A percentile compares a stretch with the other conserved stretches of the same genome.
phyloP scores from a whole-genome alignment of 2,329 filamentous ascomycete species.

The Orbilia oligospora region DNA sequence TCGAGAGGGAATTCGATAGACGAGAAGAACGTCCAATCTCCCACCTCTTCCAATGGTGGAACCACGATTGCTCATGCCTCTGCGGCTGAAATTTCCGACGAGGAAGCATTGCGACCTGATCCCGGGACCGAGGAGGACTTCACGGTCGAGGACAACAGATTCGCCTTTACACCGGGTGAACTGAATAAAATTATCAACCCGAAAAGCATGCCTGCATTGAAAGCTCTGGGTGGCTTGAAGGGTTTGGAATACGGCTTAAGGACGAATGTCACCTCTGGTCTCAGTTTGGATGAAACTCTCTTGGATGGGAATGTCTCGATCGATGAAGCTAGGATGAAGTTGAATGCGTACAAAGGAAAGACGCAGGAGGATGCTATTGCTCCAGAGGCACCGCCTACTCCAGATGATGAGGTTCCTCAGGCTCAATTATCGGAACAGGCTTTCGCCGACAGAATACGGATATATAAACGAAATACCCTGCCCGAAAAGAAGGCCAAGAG shows the following conservation, averaged over 20 bases:
- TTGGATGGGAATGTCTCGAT: conserved; percentile 79
- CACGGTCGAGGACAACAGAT: conserved; percentile 72
- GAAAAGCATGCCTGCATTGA: conserved; percentile 86
- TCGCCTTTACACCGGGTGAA: conserved; percentile 86
- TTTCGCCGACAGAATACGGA: conserved; percentile 77
- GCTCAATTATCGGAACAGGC: conserved; percentile 64
- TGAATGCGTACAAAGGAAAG: conserved; percentile 47
- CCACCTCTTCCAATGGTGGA: conserved; percentile 57
- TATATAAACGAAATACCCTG: conserved; percentile 80
- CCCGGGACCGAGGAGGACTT: conserved; percentile 72
- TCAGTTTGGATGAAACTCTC: conserved; percentile 81
- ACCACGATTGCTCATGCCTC: conserved; percentile 58
- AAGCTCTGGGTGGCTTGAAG: conserved; percentile 80
- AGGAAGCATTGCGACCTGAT: conserved; percentile 71
- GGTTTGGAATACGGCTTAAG: conserved; percentile 85
- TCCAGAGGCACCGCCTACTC: conserved; percentile 38
- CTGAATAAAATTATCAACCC: conserved; percentile 90
- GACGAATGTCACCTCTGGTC: conserved; percentile 78
- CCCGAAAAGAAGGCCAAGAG: conserved; percentile 82
- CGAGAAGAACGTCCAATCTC: conserved; percentile 58
- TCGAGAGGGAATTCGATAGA: conserved; percentile 59
- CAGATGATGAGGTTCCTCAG: conserved; percentile 44
- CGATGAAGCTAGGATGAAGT: conserved; percentile 73
- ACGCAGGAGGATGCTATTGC: conserved; percentile 42
- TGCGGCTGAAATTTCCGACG: conserved; percentile 65